Evolutionary conservation across 2,329 filamentous ascomycete species (phyloP), one percentile per base, ranked within the genome.

Genomic region (Penicillium capsulatum): DNA sequence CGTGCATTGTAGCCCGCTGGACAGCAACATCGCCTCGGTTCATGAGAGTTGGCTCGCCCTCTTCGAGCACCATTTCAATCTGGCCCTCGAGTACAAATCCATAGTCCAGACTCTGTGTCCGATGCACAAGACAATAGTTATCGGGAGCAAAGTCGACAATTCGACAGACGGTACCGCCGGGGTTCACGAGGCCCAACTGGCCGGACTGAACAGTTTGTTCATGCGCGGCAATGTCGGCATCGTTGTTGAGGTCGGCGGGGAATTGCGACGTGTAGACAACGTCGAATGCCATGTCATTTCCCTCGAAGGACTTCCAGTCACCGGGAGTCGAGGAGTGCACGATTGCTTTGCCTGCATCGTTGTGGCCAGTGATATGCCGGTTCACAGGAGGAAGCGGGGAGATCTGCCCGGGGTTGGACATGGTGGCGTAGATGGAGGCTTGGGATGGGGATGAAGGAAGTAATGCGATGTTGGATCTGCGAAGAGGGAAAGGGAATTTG

Each of bases 1-100:
- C 68, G 55, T 80, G 76, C 61, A 71, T 74, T 3, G 75, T 77
- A 1, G 68, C 74, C 28, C 77, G 63, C 58, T 80, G 75, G 14
- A 80, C 70, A 7, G 70, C 70, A n/a, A 78, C 60, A 50, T 80
- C 76, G 2, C 76, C 76, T 8, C 67, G 61, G 32, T 63, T 60
- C 67, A 80, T 62, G 16, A 63, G 40, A 31, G 65, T 64, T 34
- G 55, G 64, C 40, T 72, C 73, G 1, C 76, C 75, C n/a, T 69
- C 69, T 42, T 77, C 76, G 3, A 79, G 57, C 3, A 70, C 39
- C 58, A 78, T 63, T 44, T 76, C 73, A 17, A 79, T 53, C 48
- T 68, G 64, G 1, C 76, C 76, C 48, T 79, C 75, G 5, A 79
- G 50, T 2, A 79, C 67, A 37, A 78, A 65, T 2, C 74, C 76